phyloP scores from a whole-genome alignment of 164 flowering plant genomes.

The Stephania cephalantha region DNA sequence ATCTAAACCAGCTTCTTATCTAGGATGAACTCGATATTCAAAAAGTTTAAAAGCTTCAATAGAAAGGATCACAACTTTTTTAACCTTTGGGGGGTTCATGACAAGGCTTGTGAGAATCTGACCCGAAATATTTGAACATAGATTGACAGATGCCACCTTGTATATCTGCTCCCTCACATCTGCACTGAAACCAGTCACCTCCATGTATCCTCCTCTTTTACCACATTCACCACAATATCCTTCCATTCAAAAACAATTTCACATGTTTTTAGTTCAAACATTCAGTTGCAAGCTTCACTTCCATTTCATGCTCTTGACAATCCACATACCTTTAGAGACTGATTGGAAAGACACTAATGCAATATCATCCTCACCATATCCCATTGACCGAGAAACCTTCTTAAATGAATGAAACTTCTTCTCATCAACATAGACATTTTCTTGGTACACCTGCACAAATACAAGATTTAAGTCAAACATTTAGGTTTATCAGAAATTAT shows the following conservation, averaged over 20 bases:
- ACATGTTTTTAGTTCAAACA: conserved; percentile 1
- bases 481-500: background rate
- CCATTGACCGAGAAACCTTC: conserved; percentile 88
- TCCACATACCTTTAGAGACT: conserved; percentile 77
- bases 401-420: conserved; percentile 90
- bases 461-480: background rate
- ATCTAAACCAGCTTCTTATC: background rate
- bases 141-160: conserved; percentile 95
- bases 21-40: no score
- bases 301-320: background rate
- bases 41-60: background rate
- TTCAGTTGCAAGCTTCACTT: background rate
- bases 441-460: conserved; percentile 79
- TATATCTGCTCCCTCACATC: conserved; percentile 88
- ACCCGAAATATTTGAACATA: conserved; percentile 93
- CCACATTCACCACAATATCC: conserved; percentile 98
- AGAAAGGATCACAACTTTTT: background rate
- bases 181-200: conserved; percentile 81
- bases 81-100: conserved; percentile 97
- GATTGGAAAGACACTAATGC: conserved; percentile 89
- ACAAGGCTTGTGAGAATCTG: conserved; percentile 98
- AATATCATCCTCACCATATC: conserved; percentile 79
- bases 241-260: conserved; percentile 23
- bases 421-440: conserved; percentile 84
- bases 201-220: conserved; percentile 99